phyloP scores from a whole-genome alignment of 1,284 basidiomycete genomes.

The Melampsora larici-populina region DNA sequence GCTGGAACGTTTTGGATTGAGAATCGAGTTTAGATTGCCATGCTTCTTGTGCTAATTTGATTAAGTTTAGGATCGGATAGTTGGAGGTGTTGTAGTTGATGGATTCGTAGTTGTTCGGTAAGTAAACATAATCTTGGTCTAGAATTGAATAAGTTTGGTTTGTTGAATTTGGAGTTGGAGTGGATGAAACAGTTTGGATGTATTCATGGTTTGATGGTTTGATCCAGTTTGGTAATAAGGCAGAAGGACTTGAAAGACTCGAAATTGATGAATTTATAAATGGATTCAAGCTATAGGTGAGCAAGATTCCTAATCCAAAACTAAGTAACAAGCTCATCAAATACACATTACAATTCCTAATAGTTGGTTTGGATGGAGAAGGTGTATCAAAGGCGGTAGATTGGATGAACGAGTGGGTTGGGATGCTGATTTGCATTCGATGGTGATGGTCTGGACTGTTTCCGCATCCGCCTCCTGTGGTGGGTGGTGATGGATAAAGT shows the following conservation, averaged over 20 bases:
- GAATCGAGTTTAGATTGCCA: constrained; percentile 48
- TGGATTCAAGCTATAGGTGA: constrained; percentile 1
- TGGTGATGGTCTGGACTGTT: no score
- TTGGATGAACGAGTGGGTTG: no score
- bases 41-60: constrained; percentile 46
- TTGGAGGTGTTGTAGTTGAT: constrained; percentile 48
- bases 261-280: not conserved
- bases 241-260: no score
- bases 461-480: no score
- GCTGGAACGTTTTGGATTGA: constrained; percentile 53
- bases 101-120: constrained; percentile 27
- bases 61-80: constrained; percentile 49
- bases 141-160: not conserved
- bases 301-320: constrained; percentile 22
- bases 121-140: constrained; percentile 28
- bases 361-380: not conserved
- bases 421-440: no score
- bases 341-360: not conserved
- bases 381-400: no score
- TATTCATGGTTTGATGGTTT: not conserved
- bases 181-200: not conserved
- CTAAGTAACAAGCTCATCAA: constrained; percentile 20
- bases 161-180: not conserved
- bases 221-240: not conserved
- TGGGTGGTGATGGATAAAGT: no score